Evolutionary conservation across 179 eudicot genomes (phyloP).

Genomic region (Actinidia arguta): DNA sequence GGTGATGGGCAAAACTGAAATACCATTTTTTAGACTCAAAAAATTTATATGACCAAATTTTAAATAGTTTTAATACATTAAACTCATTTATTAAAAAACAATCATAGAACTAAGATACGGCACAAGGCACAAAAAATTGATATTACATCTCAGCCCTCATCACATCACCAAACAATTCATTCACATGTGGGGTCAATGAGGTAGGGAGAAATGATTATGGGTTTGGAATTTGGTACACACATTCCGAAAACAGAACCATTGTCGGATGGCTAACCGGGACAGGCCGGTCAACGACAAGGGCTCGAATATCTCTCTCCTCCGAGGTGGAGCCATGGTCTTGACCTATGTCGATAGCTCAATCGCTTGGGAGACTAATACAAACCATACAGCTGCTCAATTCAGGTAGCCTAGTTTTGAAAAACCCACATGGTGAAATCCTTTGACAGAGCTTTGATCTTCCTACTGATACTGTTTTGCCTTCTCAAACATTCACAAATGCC

Average conservation of each 20-base stretch:
- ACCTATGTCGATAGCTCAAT: conserved; percentile 49
- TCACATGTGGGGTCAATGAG: conserved; percentile 53
- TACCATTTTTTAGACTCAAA: too few relatives aligned
- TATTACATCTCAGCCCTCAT: conserved; percentile 40
- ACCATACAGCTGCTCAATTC: conserved; percentile 25
- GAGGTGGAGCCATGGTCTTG: conserved; percentile 43
- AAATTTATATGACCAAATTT: too few relatives aligned
- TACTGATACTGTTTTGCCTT: conserved; percentile 69
- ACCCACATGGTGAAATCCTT: conserved; percentile 40
- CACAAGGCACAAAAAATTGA: too few relatives aligned
- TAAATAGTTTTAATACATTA: too few relatives aligned
- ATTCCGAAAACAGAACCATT: conserved; percentile 40
- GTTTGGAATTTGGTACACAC: conserved; percentile 60
- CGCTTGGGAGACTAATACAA: conserved; percentile 53
- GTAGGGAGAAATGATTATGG: conserved; percentile 45
- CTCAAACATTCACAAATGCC: conserved; percentile 48
- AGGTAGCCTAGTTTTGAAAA: conserved; percentile 61
- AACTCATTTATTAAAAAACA: too few relatives aligned
- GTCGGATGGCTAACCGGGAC: conserved; percentile 66
- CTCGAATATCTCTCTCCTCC: conserved; percentile 40
- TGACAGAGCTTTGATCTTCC: conserved; percentile 86
- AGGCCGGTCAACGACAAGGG: conserved; percentile 50
- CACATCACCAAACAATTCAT: conserved; percentile 47
- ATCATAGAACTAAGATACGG: too few relatives aligned
- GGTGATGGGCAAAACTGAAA: too few relatives aligned